These are phyloP conservation scores for Moesziomyces globuligerus DNA, from an alignment of 1,284 basidiomycete genomes.

Conservation along the genomic window DNA sequence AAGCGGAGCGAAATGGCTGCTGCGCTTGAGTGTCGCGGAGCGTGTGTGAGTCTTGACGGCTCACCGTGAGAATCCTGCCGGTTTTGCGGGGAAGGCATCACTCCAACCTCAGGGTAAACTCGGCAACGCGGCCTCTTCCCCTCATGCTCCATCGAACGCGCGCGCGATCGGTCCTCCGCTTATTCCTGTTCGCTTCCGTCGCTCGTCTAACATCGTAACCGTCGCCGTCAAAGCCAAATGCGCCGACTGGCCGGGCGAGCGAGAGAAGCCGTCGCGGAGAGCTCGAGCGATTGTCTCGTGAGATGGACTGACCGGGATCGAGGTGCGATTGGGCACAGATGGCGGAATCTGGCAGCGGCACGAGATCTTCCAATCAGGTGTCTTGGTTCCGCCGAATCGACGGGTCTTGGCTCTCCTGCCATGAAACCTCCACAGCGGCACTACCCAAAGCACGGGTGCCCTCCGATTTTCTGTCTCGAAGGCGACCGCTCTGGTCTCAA, in stretches of 20 bases:
- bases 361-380: slow-evolving; percentile 11
- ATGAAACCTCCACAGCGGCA: neutral
- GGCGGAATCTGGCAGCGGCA: neutral
- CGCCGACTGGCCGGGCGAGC: no score
- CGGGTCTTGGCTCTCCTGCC: neutral
- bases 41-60: no score
- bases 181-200: neutral
- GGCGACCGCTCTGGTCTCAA: no score
- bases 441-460: neutral
- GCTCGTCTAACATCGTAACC: neutral
- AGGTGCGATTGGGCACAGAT: no score
- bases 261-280: no score
- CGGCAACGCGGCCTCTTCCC: neutral
- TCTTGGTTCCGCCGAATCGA: neutral
- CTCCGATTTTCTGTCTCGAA: no score
- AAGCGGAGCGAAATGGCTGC: neutral
- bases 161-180: neutral
- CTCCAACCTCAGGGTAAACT: neutral
- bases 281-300: no score
- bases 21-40: no score
- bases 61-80: neutral
- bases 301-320: no score
- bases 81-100: neutral
- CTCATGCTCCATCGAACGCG: neutral
- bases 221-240: neutral